Base-by-base conservation (phyloP, 768 basidiomycete genomes). In the Cystoderma amianthinum region DNA sequence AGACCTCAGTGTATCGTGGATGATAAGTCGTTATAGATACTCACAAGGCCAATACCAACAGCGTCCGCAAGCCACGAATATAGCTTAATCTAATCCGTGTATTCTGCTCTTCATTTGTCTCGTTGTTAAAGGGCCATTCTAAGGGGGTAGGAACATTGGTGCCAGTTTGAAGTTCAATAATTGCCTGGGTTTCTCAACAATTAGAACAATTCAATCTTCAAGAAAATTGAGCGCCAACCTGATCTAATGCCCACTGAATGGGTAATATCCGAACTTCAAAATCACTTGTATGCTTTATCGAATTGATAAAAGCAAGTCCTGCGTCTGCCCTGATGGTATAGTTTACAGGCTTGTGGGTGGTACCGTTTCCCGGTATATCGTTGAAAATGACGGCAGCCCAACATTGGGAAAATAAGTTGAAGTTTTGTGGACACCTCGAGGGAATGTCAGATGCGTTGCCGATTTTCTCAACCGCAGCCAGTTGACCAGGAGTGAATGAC, bases 221-320 rank as follows among this genome's bases (percentile, higher is more conserved):
- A 19, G 16, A 28, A 9, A 13, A 17, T n/a, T 6, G 22, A 41
- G 9, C 17, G 4, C 44, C 74, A 19, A 81, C 85, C 54, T 74
- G 66, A 49, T 90, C 87, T 24, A 90, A 64, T 7, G 85, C 82
- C 72, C 85, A 81, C 47, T 90, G 87, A 16, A 90, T 48, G 1
- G 87, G 87, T 13, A 90, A 54, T 21, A 86, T 68, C 35, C 80
- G 62, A 40, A 63, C 62, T 56, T 88, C 84, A 48, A 81, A 78
- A 57, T 85, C 83, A 44, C 82, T 80, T 2, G 61, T 72, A 51
- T 86, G 85, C 15, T 65, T 62, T 16, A 67, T 64, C 0, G 86
- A 86, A 49, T 90, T 73, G 47, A 88, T 74, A 46, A 76, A 74
- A 16, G 56, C 49, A 13, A 88, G 62, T 9, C 85, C 85, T 3